Evolutionary conservation across 2,329 filamentous ascomycete species (phyloP), one percentile per base, ranked within the genome.

Genomic region (Allantophomopsis lycopodina): DNA sequence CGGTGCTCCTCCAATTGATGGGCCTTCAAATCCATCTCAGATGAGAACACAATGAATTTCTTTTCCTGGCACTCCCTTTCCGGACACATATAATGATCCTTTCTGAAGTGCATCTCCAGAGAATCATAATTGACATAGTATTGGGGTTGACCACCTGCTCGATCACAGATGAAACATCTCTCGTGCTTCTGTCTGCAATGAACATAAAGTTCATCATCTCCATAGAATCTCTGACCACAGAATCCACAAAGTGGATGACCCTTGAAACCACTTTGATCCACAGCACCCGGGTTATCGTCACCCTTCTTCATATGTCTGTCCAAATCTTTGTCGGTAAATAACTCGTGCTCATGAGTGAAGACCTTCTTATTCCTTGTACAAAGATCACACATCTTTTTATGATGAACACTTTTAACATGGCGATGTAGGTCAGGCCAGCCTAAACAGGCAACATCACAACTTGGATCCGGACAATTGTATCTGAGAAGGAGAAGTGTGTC

Each of bases 11-110:
- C 80, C 8, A 98, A 62, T 56, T 94, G 85, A 60, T 98, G 91
- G 3, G 83, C 91, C 58, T 96, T 94, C 36, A 98, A 64, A 53
- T 98, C 91, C 68, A 98, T 79, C 53, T 95, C 85, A 0, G 87
- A 88, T 40, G 86, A 85, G 50, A 98, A 98, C 1, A 96, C 91
- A 21, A 96, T 83, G 55, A 96, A 95, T 57, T 95, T 96, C 72
- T 94, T 94, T 50, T 96, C 91, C 54, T 91, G 57, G 53, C 91
- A 98, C 54, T 94, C 88, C 40, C 73, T 69, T 51, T 98, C 87
- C 6, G 74, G 60, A 55, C 91, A 98, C 1, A 88, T 64, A 54
- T 79, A 94, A 58, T 98, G 91, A 42, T 91, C 87, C 48, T 79
- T 79, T 46, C 74, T 72, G 56, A 96, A 96, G 60, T 98, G 91